Conservation (phyloP, 225 moss, liverwort and hornwort genomes). For the Sphagnum tenellum region DNA sequence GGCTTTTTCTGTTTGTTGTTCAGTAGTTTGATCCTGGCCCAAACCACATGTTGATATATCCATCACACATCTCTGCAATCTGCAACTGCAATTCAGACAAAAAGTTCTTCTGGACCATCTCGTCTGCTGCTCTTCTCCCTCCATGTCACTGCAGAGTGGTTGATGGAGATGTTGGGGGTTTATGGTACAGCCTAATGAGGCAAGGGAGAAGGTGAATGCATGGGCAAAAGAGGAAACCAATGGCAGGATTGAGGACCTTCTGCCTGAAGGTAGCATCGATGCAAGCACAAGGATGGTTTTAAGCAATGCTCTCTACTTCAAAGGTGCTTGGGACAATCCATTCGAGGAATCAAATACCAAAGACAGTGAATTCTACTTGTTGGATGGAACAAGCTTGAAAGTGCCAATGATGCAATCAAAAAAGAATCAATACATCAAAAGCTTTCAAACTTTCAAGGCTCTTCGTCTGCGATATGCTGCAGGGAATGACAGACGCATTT, state of each 20-base stretch:
- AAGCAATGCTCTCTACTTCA: slow-evolving; percentile 86
- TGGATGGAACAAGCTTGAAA: slow-evolving; percentile 68
- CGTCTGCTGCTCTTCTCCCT: background rate
- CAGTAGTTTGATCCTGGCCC: background rate
- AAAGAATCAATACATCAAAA: slow-evolving; percentile 51
- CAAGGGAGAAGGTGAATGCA: slow-evolving; percentile 53
- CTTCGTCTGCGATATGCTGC: slow-evolving; percentile 59
- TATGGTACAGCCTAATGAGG: slow-evolving; percentile 47
- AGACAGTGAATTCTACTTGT: slow-evolving; percentile 64
- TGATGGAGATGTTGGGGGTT: background rate
- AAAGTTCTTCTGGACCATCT: too few relatives aligned
- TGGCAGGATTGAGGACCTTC: slow-evolving; percentile 60
- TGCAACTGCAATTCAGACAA: too few relatives aligned
- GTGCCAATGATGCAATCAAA: slow-evolving; percentile 80
- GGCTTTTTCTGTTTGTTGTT: background rate
- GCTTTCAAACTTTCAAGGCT: slow-evolving; percentile 65
- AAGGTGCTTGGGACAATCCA: slow-evolving; percentile 81
- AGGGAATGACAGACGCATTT: slow-evolving; percentile 39
- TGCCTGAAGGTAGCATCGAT: slow-evolving; percentile 55
- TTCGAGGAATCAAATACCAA: slow-evolving; percentile 56
- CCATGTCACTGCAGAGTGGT: background rate
- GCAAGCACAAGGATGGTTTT: slow-evolving; percentile 52
- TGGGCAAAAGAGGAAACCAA: slow-evolving; percentile 73
- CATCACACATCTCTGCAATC: background rate
- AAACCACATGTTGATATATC: background rate